Conservation (phyloP, 768 basidiomycete species). For the Termitomyces bulborhizus region DNA sequence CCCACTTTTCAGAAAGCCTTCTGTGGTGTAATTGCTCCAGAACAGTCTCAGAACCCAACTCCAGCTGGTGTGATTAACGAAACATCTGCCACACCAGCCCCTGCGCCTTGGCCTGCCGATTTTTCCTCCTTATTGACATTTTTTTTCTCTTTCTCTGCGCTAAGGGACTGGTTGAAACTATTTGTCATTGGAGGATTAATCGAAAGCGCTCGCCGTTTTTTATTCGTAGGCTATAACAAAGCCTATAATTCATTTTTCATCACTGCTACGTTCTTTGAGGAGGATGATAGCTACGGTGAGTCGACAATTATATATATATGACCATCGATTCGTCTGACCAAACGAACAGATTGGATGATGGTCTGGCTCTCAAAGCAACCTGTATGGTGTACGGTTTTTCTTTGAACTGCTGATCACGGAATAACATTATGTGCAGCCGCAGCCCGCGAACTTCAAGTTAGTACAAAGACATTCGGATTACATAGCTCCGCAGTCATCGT, state of each 20-base stretch:
- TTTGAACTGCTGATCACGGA: not conserved
- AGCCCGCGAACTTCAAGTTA: constrained; percentile 42
- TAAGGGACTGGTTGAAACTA: constrained; percentile 49
- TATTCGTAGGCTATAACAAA: constrained; percentile 26
- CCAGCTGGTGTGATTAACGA: not conserved
- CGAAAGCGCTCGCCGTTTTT: constrained; percentile 40
- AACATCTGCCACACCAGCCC: not conserved
- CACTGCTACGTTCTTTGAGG: constrained; percentile 43
- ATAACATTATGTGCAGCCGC: constrained; percentile 19
- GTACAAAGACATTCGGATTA: constrained; percentile 27
- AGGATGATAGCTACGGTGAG: constrained; percentile 26
- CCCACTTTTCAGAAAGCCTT: constrained; percentile 29
- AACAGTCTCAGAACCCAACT: constrained; percentile 8
- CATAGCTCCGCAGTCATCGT: constrained; percentile 19
- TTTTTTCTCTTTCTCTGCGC: constrained; percentile 32
- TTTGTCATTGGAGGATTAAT: constrained; percentile 45
- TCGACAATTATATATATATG: not conserved
- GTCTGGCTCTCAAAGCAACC: constrained; percentile 51
- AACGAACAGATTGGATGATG: constrained; percentile 47
- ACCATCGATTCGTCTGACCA: not conserved
- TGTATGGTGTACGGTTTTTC: constrained; percentile 37
- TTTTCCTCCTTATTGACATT: constrained; percentile 13
- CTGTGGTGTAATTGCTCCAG: constrained; percentile 19
- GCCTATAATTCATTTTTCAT: constrained; percentile 41
- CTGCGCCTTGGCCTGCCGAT: constrained; percentile 8